Conservation (phyloP, 768 basidiomycete genomes). For the Xerocomellus amylosporus region DNA sequence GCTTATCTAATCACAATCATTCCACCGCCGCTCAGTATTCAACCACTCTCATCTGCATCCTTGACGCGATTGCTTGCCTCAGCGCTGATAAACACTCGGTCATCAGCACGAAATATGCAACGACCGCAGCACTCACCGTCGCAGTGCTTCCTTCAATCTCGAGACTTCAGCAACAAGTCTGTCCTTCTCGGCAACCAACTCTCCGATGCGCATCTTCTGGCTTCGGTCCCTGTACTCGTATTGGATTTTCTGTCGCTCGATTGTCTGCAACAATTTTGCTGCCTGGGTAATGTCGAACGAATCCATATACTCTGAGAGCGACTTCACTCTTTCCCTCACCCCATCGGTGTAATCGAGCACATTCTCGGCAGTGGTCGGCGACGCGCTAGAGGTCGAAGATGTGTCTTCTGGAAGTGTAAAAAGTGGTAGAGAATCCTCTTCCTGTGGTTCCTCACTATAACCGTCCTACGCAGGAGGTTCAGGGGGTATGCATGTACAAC, state of each 20-base stretch:
- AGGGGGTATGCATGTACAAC: neutral
- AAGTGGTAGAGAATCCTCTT: slow-evolving; percentile 22
- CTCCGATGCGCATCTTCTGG: slow-evolving; percentile 23
- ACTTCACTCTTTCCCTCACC: slow-evolving; percentile 22
- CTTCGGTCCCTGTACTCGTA: slow-evolving; percentile 22
- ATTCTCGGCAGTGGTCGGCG: slow-evolving; percentile 27
- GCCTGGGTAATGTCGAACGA: slow-evolving; percentile 26
- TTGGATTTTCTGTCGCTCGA: slow-evolving; percentile 24
- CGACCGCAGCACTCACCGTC: slow-evolving; percentile 9
- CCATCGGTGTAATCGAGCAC: slow-evolving; percentile 26
- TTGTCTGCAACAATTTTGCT: slow-evolving; percentile 7
- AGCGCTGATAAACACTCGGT: neutral
- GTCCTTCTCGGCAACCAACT: slow-evolving; percentile 20
- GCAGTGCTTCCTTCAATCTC: slow-evolving; percentile 15
- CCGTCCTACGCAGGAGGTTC: neutral
- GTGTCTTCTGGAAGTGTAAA: slow-evolving; percentile 14
- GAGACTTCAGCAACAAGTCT: slow-evolving; percentile 13
- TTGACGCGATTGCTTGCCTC: slow-evolving; percentile 5
- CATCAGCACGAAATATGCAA: neutral
- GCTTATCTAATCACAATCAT: slow-evolving; percentile 24
- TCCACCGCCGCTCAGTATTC: neutral
- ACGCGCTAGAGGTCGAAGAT: slow-evolving; percentile 12
- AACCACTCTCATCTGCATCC: slow-evolving; percentile 3
- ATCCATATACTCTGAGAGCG: slow-evolving; percentile 25
- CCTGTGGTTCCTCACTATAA: neutral